Evolutionary conservation across 2,329 filamentous ascomycete genomes (phyloP).

Genomic region (Aspergillus costaricaensis): DNA sequence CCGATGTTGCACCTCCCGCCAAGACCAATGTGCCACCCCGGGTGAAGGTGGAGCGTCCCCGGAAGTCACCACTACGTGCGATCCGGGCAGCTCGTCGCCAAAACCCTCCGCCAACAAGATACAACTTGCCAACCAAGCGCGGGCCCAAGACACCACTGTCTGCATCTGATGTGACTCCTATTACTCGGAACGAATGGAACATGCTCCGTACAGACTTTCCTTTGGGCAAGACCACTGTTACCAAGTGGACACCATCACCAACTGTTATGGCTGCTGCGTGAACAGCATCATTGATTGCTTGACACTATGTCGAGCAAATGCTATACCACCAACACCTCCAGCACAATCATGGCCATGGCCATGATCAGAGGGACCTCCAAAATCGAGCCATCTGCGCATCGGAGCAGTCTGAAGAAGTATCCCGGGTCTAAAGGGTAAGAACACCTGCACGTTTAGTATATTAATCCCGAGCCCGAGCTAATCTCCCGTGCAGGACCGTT

Average conservation of each 20-base stretch:
- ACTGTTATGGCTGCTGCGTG: conserved; percentile 34
- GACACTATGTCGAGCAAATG: neutral
- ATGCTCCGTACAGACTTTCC: conserved; percentile 37
- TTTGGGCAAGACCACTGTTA: conserved; percentile 33
- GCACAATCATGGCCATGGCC: no score
- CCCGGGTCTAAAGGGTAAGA: neutral
- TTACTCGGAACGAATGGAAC: conserved; percentile 47
- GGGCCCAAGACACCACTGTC: conserved; percentile 45
- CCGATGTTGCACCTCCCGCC: neutral
- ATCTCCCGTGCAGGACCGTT: neutral
- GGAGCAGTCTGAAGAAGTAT: neutral
- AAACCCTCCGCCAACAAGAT: conserved; percentile 14
- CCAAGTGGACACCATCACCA: conserved; percentile 42
- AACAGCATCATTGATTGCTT: conserved; percentile 6
- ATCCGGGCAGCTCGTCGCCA: conserved; percentile 27
- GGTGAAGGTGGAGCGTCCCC: conserved; percentile 5
- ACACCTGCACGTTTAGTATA: neutral
- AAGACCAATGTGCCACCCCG: neutral
- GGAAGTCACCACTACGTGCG: conserved; percentile 26
- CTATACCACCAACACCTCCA: no score
- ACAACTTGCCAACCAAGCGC: conserved; percentile 21
- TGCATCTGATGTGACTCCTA: conserved; percentile 47
- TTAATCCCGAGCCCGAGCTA: neutral
- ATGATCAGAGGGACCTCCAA: neutral
- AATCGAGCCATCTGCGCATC: neutral